Percentiles rank a stretch among this genome's conserved stretches.
Evolutionary conservation across 805 yeast species (phyloP).

Genomic region (Hermanozyma aechmeae): DNA sequence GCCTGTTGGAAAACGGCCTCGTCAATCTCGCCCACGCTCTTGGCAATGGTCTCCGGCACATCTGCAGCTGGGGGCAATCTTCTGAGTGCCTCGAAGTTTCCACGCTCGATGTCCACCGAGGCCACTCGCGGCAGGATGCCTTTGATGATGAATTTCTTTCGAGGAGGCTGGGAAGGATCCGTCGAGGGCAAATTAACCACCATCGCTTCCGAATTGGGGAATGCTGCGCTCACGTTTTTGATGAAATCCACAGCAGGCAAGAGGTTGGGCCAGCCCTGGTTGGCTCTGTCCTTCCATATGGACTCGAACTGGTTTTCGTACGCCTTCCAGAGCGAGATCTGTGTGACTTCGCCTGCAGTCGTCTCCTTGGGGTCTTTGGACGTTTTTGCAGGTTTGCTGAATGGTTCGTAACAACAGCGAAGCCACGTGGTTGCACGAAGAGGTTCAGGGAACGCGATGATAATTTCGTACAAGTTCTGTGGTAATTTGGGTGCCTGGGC

Average conservation of each 20-base stretch:
- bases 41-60: conserved; percentile 10
- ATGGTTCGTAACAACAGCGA: conserved; percentile 81
- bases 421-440: conserved; percentile 91
- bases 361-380: conserved; percentile 19
- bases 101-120: conserved; percentile 39
- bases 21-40: conserved; percentile 28
- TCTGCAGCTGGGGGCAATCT: conserved; percentile 5
- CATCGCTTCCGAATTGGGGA: conserved; percentile 86
- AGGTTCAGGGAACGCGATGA: conserved; percentile 71
- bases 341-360: conserved; percentile 74
- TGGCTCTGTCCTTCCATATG: conserved; percentile 36
- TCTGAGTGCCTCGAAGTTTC: conserved; percentile 34
- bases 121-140: conserved; percentile 83
- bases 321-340: conserved; percentile 90
- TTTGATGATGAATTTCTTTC: conserved; percentile 79
- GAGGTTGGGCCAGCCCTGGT: conserved; percentile 26
- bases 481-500: conserved; percentile 54
- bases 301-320: conserved; percentile 81
- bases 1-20: conserved; percentile 19
- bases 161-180: conserved; percentile 29
- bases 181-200: conserved; percentile 52
- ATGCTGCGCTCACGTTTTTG: conserved; percentile 85
- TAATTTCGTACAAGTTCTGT: conserved; percentile 43
- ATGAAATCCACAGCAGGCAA: conserved; percentile 96
- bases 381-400: conserved; percentile 15